Evolutionary conservation across 129 eudicot genomes (phyloP).

Genomic region (Cynara cardunculus): DNA sequence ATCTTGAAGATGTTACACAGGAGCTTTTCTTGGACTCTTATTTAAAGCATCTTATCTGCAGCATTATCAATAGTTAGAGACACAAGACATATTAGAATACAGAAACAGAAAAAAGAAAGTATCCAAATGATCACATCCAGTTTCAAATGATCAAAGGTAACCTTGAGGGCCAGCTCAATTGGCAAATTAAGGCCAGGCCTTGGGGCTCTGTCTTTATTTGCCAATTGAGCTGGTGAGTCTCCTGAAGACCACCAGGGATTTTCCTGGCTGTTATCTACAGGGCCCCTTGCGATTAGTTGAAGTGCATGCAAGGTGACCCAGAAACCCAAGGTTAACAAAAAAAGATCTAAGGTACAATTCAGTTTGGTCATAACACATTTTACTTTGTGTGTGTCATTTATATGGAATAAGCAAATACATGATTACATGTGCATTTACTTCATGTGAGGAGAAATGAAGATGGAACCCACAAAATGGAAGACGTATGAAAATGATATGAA

Average conservation of each 20-base stretch:
- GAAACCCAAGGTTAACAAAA: too few species aligned
- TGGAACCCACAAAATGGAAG: background rate
- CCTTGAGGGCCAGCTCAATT: too few species aligned
- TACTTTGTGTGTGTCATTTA: background rate
- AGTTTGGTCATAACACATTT: background rate
- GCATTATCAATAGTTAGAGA: conserved; percentile 16
- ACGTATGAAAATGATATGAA: background rate
- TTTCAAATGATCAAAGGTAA: too few species aligned
- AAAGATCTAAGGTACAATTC: background rate
- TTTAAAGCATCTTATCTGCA: conserved; percentile 17
- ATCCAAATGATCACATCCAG: background rate
- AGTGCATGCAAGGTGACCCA: too few species aligned
- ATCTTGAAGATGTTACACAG: conserved; percentile 17
- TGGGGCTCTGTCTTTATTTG: too few species aligned
- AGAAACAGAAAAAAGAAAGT: background rate
- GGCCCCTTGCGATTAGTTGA: too few species aligned
- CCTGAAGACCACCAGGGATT: too few species aligned
- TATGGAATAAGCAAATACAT: too few species aligned
- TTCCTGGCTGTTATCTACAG: too few species aligned
- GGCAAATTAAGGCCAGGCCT: too few species aligned
- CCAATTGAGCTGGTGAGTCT: too few species aligned
- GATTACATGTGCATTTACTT: background rate
- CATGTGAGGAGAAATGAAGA: background rate
- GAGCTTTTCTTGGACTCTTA: background rate
- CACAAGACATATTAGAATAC: background rate